Evolutionary conservation across 2,329 filamentous ascomycete species (phyloP).

Genomic region (Endoconidiophora laricicola): DNA sequence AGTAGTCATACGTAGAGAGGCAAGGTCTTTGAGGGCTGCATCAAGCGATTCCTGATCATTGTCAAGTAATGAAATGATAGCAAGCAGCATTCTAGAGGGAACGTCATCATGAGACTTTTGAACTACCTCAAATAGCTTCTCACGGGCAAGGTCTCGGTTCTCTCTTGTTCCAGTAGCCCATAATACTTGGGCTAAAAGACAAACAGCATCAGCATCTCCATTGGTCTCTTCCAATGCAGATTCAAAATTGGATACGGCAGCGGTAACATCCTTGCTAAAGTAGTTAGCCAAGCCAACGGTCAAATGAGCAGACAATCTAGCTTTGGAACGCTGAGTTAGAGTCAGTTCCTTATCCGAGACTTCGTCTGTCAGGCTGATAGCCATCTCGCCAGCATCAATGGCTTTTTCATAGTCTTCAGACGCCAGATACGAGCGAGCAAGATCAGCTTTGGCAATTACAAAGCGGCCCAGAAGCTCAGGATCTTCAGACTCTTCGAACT

Average conservation of each 20-base stretch:
- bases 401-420: conserved; percentile 48
- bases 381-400: conserved; percentile 63
- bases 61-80: conserved; percentile 69
- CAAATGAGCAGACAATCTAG: conserved; percentile 69
- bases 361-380: conserved; percentile 61
- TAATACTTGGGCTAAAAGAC: conserved; percentile 74
- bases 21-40: conserved; percentile 64
- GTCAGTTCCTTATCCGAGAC: conserved; percentile 50
- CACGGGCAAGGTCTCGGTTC: conserved; percentile 59
- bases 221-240: conserved; percentile 61
- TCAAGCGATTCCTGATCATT: conserved; percentile 62
- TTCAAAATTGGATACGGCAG: conserved; percentile 65
- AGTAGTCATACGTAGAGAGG: conserved; percentile 51
- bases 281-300: conserved; percentile 74
- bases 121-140: conserved; percentile 65
- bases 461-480: conserved; percentile 55
- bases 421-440: conserved; percentile 70
- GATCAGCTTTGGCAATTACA: conserved; percentile 69
- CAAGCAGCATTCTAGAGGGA: conserved; percentile 63
- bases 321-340: conserved; percentile 46
- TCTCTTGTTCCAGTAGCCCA: conserved; percentile 74
- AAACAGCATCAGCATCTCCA: conserved; percentile 67
- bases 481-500: conserved; percentile 76
- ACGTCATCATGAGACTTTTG: conserved; percentile 60
- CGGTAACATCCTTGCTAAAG: conserved; percentile 46